Percentiles rank a stretch among this genome's conserved stretches.
phyloP scores from a whole-genome alignment of 1,284 basidiomycete genomes.

The Moniliella sp. region DNA sequence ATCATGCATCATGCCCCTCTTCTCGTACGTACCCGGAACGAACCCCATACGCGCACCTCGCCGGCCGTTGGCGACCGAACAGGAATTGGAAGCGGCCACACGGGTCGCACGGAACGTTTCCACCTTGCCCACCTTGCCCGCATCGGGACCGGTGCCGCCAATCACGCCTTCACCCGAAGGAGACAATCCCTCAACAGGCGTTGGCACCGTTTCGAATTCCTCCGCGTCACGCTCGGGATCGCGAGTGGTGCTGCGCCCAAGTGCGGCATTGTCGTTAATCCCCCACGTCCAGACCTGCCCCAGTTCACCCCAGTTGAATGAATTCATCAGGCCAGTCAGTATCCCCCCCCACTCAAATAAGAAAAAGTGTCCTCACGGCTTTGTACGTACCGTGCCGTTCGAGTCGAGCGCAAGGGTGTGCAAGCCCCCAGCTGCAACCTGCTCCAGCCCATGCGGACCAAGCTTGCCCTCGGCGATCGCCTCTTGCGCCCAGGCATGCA shows the following conservation, averaged over 20 bases:
- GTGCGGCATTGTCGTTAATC: slow-evolving; percentile 71
- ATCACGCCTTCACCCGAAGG: slow-evolving; percentile 11
- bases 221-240: slow-evolving; percentile 56
- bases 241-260: slow-evolving; percentile 45
- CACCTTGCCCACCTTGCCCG: slow-evolving; percentile 52
- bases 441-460: slow-evolving; percentile 17
- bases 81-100: slow-evolving; percentile 61
- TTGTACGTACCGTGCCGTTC: slow-evolving; percentile 7
- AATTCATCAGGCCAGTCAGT: neutral
- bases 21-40: slow-evolving; percentile 45
- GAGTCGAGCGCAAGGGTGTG: slow-evolving; percentile 26
- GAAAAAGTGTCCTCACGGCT: slow-evolving; percentile 1
- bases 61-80: slow-evolving; percentile 63
- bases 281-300: slow-evolving; percentile 48
- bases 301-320: neutral
- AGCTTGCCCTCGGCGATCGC: slow-evolving; percentile 19
- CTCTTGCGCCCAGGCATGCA: slow-evolving; percentile 18
- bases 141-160: slow-evolving; percentile 39
- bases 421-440: slow-evolving; percentile 27
- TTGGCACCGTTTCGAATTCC: slow-evolving; percentile 53
- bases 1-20: slow-evolving; percentile 37
- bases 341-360: neutral
- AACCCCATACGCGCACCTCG: slow-evolving; percentile 47
- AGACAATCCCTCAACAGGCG: slow-evolving; percentile 47
- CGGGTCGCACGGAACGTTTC: slow-evolving; percentile 53